Conservation (phyloP, 306 rosid species). For the Aeschynomene evenia region DNA sequence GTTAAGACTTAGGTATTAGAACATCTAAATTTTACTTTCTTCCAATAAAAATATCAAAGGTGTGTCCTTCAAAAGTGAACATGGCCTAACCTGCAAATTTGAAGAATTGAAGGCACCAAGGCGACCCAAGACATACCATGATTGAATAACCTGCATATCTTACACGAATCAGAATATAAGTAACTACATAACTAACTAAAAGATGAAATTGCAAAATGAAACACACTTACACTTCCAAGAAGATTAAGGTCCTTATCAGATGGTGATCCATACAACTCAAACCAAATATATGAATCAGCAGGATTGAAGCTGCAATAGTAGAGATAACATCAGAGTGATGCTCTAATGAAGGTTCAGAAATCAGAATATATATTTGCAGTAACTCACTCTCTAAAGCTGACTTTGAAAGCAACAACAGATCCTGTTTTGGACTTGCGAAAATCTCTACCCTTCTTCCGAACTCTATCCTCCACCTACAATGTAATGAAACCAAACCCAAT, state of each 20-base stretch:
- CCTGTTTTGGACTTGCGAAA: constrained; percentile 80
- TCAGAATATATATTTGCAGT: no score
- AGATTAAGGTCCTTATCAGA: constrained; percentile 75
- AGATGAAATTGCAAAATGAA: constrained; percentile 12
- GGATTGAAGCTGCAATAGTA: constrained; percentile 81
- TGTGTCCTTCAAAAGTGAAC: neutral
- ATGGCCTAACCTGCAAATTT: constrained; percentile 72
- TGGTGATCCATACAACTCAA: constrained; percentile 81
- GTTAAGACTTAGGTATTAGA: neutral
- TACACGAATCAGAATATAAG: neutral
- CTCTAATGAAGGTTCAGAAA: constrained; percentile 6
- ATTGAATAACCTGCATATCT: constrained; percentile 72
- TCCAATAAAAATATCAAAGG: neutral
- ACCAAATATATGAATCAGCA: constrained; percentile 79
- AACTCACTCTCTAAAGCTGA: constrained; percentile 98
- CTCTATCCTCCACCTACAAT: constrained; percentile 72
- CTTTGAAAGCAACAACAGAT: constrained; percentile 88
- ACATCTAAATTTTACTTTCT: neutral
- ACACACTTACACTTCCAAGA: constrained; percentile 71
- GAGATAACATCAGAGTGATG: constrained; percentile 18
- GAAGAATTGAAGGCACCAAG: constrained; percentile 88
- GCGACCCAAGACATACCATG: constrained; percentile 97
- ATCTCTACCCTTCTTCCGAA: constrained; percentile 75
- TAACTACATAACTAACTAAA: neutral
- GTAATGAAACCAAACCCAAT: no score